Conservation (phyloP, 495 filamentous ascomycete species). For the Annulohypoxylon maeteangense region DNA sequence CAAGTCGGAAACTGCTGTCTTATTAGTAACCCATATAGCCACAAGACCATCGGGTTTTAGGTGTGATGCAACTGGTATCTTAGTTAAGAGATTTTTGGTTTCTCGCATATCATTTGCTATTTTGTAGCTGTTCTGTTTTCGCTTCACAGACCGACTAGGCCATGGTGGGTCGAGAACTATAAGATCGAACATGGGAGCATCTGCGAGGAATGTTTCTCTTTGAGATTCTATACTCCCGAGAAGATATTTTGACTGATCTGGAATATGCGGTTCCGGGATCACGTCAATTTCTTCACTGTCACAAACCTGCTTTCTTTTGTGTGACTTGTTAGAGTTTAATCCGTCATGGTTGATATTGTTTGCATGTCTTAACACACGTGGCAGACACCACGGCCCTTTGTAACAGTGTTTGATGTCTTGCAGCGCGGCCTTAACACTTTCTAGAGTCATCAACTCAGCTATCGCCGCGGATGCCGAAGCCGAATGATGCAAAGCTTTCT, state of each 20-base stretch:
- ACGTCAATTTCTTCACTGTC: constrained; percentile 1
- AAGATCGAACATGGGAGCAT: constrained; percentile 72
- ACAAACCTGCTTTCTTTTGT: constrained; percentile 39
- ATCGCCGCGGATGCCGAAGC: constrained; percentile 50
- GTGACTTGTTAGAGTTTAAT: constrained; percentile 9
- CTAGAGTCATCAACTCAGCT: constrained; percentile 58
- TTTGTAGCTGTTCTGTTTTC: constrained; percentile 70
- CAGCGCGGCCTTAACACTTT: constrained; percentile 55
- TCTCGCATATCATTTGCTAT: constrained; percentile 58
- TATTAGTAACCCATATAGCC: constrained; percentile 93
- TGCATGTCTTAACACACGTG: constrained; percentile 41
- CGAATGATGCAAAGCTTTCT: constrained; percentile 25
- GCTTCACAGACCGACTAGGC: constrained; percentile 86
- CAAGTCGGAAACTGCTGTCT: constrained; percentile 64
- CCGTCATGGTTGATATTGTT: background rate
- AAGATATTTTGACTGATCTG: constrained; percentile 50
- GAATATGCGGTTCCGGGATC: constrained; percentile 35
- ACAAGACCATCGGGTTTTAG: constrained; percentile 66
- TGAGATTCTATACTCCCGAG: constrained; percentile 54
- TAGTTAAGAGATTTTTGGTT: constrained; percentile 56
- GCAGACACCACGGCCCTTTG: constrained; percentile 59
- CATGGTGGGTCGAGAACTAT: constrained; percentile 93
- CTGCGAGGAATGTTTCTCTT: constrained; percentile 44
- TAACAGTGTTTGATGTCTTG: constrained; percentile 47
- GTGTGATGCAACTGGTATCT: constrained; percentile 65